Evolutionary conservation across 208 protist genomes (phyloP), one percentile per base, ranked within the genome.

Genomic region (Wallacemonas sp.): DNA sequence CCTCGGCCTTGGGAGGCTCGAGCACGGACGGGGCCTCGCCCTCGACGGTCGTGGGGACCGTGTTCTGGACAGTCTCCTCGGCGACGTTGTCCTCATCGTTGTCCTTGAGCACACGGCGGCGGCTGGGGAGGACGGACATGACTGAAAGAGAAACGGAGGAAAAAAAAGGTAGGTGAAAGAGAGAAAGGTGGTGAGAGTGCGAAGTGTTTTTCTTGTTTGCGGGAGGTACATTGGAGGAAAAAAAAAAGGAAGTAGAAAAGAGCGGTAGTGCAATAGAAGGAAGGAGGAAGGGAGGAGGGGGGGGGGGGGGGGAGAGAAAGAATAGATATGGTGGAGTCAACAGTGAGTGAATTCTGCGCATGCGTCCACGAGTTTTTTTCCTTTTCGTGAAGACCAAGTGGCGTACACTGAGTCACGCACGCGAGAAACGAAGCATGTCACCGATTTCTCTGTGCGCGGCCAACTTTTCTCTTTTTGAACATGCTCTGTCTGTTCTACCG

Each of bases 1-100:
- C 65, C 39, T 50, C 59, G 1, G 72, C 72, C 42, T 64, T 69
- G 29, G 72, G 72, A n/a, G 70, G 61, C 31, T 50, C 64, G 16
- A 38, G 11, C 2, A 36, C 48, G 7, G 61, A 3, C 22, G 14
- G 22, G 52, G 49, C 49, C 38, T 25, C 25, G 41, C 7, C 7
- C 18, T 20, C 16, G 54, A 11, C 39, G 28, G 23, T 31, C n/a
- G 33, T 63, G 33, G 38, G 41, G 23, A 28, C 20, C 23, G 28
- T 25, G n/a, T 29, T 29, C 46, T 55, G 33, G 5, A 32, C 16
- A 5, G 48, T 55, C 26, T 55, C 36, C 23, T 65, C 42, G 22
- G 49, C 52, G 16, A 57, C 49, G 42, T 62, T 59, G 25, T 66
- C 68, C 8, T 62, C 68, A 29, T 73, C 67, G 38, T 50, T 62